phyloP scores from a whole-genome alignment of 2,329 filamentous ascomycete species.

The Pseudogymnoascus sp. region DNA sequence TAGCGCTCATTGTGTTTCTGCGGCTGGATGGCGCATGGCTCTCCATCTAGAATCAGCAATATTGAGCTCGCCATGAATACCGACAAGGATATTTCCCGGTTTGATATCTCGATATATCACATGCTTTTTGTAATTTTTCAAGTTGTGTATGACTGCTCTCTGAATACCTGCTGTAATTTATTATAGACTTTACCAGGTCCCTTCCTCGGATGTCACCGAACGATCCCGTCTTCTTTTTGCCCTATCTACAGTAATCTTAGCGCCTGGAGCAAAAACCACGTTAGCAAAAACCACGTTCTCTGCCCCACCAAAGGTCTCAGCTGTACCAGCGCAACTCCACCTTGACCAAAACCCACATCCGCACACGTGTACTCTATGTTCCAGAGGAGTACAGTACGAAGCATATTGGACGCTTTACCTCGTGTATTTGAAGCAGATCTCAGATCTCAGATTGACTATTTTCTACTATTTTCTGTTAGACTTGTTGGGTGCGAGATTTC shows the following conservation, averaged over 20 bases:
- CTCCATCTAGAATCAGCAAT: conserved; percentile 98
- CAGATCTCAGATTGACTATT: neutral
- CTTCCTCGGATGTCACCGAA: neutral
- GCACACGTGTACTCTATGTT: neutral
- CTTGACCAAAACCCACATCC: neutral
- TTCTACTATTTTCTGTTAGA: neutral
- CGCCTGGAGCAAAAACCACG: neutral
- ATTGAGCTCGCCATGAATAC: conserved; percentile 78
- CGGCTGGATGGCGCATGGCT: conserved; percentile 95
- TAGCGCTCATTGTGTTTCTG: conserved; percentile 91
- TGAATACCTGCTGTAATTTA: neutral
- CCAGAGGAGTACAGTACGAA: too few relatives aligned
- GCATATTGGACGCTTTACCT: neutral
- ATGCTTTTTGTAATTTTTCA: conserved; percentile 52
- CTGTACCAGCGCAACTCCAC: neutral
- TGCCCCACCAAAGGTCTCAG: neutral
- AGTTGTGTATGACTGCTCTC: neutral
- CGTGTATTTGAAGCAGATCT: neutral
- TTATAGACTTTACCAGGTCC: neutral
- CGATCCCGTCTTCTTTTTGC: neutral
- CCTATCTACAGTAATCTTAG: neutral
- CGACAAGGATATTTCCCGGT: conserved; percentile 91
- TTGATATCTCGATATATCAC: conserved; percentile 88
- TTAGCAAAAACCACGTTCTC: neutral
- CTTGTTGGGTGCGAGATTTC: neutral